Evolutionary conservation across 2,329 filamentous ascomycete species (phyloP).

Genomic region (Thelonectria discophora): DNA sequence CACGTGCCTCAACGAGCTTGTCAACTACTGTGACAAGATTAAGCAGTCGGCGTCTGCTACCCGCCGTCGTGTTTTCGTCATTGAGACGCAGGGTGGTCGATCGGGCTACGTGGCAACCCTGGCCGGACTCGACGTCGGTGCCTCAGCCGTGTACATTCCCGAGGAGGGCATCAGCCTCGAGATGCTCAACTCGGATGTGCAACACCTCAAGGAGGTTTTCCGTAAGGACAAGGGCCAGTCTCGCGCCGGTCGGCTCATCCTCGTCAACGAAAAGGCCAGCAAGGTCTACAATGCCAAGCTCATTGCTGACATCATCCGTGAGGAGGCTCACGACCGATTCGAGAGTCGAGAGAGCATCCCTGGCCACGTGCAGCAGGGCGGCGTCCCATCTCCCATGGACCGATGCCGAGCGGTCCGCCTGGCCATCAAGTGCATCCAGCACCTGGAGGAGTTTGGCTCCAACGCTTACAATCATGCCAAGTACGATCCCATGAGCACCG

Average conservation of each 20-base stretch:
- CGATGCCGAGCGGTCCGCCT: conserved; percentile 90
- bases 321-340: conserved; percentile 90
- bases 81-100: conserved; percentile 95
- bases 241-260: conserved; percentile 89
- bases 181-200: conserved; percentile 91
- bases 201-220: conserved; percentile 87
- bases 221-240: conserved; percentile 85
- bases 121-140: conserved; percentile 90
- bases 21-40: conserved; percentile 96
- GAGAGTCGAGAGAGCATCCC: conserved; percentile 92
- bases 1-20: conserved; percentile 94
- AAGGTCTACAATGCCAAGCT: conserved; percentile 91
- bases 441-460: conserved; percentile 80
- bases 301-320: conserved; percentile 94
- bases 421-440: conserved; percentile 93
- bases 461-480: conserved; percentile 73
- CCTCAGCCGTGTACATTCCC: conserved; percentile 92
- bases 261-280: conserved; percentile 96
- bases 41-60: conserved; percentile 96
- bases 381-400: conserved; percentile 94
- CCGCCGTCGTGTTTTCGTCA: conserved; percentile 92
- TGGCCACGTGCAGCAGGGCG: conserved; percentile 94
- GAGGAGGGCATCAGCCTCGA: conserved; percentile 95
- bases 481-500: conserved; percentile 75
- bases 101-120: conserved; percentile 94